These are phyloP conservation scores for Wickerhamomyces strasburgensis DNA, from an alignment of 805 yeast species.

Conservation along the genomic window DNA sequence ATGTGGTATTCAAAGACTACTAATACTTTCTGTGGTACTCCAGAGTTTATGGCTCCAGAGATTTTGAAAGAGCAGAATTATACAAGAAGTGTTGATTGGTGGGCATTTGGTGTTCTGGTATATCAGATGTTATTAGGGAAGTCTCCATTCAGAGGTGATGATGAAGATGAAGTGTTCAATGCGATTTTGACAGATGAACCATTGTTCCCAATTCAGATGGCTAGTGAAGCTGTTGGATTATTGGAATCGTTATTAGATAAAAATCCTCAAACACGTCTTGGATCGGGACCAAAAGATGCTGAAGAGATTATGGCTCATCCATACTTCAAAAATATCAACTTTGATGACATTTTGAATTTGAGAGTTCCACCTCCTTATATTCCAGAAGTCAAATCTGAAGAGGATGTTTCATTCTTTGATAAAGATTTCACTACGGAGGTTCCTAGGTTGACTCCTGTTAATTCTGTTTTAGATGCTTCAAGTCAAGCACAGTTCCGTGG, in stretches of 20 bases:
- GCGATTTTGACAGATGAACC: constrained; percentile 97
- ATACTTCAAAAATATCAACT: constrained; percentile 83
- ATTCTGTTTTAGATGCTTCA: constrained; percentile 74
- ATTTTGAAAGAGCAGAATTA: constrained; percentile 89
- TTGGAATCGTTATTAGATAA: constrained; percentile 87
- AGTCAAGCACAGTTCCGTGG: constrained; percentile 98
- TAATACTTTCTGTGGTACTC: constrained; percentile 97
- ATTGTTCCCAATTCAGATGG: constrained; percentile 94
- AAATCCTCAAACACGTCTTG: constrained; percentile 80
- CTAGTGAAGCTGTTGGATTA: constrained; percentile 91
- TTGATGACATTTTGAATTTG: constrained; percentile 74
- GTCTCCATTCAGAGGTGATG: constrained; percentile 96
- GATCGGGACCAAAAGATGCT: constrained; percentile 86
- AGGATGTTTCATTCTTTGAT: constrained; percentile 91
- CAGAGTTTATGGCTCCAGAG: constrained; percentile 99
- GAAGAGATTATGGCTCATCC: constrained; percentile 93
- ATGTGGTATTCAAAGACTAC: constrained; percentile 86
- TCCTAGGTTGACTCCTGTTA: constrained; percentile 92
- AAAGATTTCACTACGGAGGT: constrained; percentile 92
- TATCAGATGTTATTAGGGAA: constrained; percentile 96
- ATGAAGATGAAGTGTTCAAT: constrained; percentile 93
- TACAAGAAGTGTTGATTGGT: constrained; percentile 96
- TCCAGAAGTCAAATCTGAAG: constrained; percentile 82
- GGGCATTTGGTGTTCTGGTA: constrained; percentile 97
- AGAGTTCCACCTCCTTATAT: constrained; percentile 82